Conservation (phyloP, 495 filamentous ascomycete genomes). For the Alectoria sarmentosa region DNA sequence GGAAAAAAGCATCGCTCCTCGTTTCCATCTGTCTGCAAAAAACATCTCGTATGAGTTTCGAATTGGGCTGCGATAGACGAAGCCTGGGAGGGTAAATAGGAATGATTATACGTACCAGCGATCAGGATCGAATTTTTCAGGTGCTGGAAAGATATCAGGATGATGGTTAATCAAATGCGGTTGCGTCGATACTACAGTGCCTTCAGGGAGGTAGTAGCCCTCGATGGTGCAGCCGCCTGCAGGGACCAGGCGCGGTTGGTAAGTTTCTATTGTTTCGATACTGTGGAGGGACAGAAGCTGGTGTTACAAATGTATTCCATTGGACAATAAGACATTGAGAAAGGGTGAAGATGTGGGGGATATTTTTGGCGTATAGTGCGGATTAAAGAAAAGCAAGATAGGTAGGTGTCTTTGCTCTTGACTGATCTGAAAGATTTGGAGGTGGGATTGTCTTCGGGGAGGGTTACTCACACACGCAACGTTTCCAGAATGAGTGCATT, state of each 20-base stretch:
- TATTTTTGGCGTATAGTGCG: neutral
- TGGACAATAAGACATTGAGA: neutral
- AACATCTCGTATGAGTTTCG: too few species aligned
- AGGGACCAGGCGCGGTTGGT: conserved; percentile 22
- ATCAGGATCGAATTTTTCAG: conserved; percentile 14
- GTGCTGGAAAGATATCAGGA: conserved; percentile 16
- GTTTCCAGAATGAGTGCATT: conserved; percentile 40
- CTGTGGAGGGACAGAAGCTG: neutral
- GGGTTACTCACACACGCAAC: conserved; percentile 11
- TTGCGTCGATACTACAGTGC: conserved; percentile 17
- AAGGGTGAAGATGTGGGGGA: neutral
- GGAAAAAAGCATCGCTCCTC: too few species aligned
- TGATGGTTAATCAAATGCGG: conserved; percentile 21
- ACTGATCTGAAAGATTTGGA: neutral
- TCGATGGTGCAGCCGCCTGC: conserved; percentile 18
- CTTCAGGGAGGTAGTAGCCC: conserved; percentile 16
- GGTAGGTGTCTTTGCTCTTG: neutral
- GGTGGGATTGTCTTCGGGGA: neutral
- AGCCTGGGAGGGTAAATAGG: neutral
- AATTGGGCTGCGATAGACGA: too few species aligned
- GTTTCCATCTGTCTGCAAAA: too few species aligned
- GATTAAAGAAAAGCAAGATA: neutral
- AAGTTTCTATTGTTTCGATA: conserved; percentile 19
- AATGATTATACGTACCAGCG: conserved; percentile 11
- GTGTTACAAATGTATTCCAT: too few species aligned